A percentile compares a stretch with the other conserved stretches of the same genome.
phyloP scores from a whole-genome alignment of 306 rosid species.

The Comarum palustre region DNA sequence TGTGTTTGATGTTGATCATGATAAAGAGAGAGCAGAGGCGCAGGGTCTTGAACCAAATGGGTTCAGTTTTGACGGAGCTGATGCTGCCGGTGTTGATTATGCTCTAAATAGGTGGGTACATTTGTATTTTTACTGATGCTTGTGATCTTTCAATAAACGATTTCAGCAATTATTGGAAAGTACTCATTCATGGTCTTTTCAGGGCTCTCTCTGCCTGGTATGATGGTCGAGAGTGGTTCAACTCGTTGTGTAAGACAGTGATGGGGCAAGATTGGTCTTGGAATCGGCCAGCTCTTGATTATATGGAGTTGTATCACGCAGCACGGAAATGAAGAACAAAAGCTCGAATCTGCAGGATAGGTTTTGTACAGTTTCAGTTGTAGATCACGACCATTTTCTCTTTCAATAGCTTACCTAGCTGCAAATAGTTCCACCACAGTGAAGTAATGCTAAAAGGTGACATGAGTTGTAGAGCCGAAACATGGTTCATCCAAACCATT shows the following conservation, averaged over 20 bases:
- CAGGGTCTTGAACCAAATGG: constrained; percentile 90
- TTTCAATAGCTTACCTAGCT: constrained; percentile 12
- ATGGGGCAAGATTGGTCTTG: constrained; percentile 99
- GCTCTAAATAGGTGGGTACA: constrained; percentile 79
- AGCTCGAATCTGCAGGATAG: constrained; percentile 21
- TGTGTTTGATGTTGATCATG: constrained; percentile 78
- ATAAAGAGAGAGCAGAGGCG: constrained; percentile 72
- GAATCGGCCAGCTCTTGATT: constrained; percentile 94
- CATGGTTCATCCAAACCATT: constrained; percentile 18
- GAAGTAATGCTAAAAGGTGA: constrained; percentile 19
- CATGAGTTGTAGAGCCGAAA: constrained; percentile 16
- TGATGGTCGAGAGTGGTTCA: constrained; percentile 71
- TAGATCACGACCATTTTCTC: constrained; percentile 13
- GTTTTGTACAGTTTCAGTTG: constrained; percentile 43
- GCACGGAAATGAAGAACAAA: constrained; percentile 50
- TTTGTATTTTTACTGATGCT: background rate
- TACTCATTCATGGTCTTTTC: constrained; percentile 26
- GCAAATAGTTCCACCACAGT: constrained; percentile 27
- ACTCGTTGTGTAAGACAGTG: constrained; percentile 71
- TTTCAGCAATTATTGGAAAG: background rate
- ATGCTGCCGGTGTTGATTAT: constrained; percentile 74
- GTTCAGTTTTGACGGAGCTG: constrained; percentile 89
- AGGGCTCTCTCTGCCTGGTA: constrained; percentile 95
- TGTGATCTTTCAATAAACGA: background rate
- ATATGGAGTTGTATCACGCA: constrained; percentile 91